These are phyloP conservation scores for Pythium insidiosum DNA, from an alignment of 352 stramenopile genomes.

Conservation along the genomic window DNA sequence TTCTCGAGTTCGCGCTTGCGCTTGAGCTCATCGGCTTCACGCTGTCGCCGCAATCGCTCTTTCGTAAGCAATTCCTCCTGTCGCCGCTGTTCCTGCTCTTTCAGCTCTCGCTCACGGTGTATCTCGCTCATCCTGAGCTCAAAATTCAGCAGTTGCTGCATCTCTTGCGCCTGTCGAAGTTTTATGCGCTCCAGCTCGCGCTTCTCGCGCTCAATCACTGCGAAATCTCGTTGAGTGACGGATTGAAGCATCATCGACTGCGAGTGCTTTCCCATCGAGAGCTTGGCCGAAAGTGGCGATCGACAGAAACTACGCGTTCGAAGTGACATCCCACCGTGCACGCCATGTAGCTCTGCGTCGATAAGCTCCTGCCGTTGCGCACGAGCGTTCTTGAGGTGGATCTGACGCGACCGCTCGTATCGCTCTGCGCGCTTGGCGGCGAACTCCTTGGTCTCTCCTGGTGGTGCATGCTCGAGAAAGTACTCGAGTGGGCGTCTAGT, in stretches of 20 bases:
- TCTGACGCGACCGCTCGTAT: slow-evolving; percentile 49
- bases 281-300: slow-evolving; percentile 28
- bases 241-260: slow-evolving; percentile 7
- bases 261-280: slow-evolving; percentile 16
- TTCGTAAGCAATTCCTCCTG: slow-evolving; percentile 33
- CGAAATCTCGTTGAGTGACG: slow-evolving; percentile 25
- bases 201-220: slow-evolving; percentile 58
- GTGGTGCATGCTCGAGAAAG: slow-evolving; percentile 29
- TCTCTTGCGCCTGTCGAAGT: slow-evolving; percentile 48
- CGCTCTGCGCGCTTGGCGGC: slow-evolving; percentile 42
- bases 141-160: slow-evolving; percentile 67
- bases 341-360: slow-evolving; percentile 31
- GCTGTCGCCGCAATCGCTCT: slow-evolving; percentile 31
- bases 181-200: slow-evolving; percentile 63
- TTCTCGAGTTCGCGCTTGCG: slow-evolving; percentile 43
- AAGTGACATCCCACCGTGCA: slow-evolving; percentile 44
- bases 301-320: slow-evolving; percentile 44
- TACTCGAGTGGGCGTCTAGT: slow-evolving; percentile 42
- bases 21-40: slow-evolving; percentile 41
- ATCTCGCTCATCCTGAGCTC: slow-evolving; percentile 57
- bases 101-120: slow-evolving; percentile 36
- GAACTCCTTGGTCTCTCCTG: slow-evolving; percentile 26
- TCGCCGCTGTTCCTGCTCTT: slow-evolving; percentile 36
- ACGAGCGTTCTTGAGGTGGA: slow-evolving; percentile 41
- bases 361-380: slow-evolving; percentile 48